Base-by-base conservation (phyloP, 78 protist species). In the Cavenderia fasciculata region DNA sequence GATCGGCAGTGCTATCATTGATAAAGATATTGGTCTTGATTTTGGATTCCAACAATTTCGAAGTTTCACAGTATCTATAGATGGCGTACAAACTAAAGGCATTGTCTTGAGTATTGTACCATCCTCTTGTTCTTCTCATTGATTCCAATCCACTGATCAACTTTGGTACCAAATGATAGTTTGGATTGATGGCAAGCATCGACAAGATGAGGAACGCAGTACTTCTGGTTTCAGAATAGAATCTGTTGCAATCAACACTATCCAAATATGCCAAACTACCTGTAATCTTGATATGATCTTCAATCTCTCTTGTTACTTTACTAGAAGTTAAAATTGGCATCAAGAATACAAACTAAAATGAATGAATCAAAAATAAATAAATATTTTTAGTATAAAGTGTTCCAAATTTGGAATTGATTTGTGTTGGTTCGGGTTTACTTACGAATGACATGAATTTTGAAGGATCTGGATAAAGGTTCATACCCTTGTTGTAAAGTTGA, bases 61-160 rank as follows among this genome's bases (percentile, higher is more conserved):
- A 18, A 1, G 44, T n/a, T n/a, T n/a, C n/a, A n/a, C 44, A 65
- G 47, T 36, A 63, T 31, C 1, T 12, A 21, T 31, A 62, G 23
- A 59, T 5, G 18, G 86, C 46, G 68, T 44, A 47, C 43, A 59
- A 21, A 10, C 36, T 62, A 36, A 62, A 46, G 7, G 74, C 74
- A 34, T 61, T 41, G 4, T 63, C 86, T 34, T 62, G 86, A 8
- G 86, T 76, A 0, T 46, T 76, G 59, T 12, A 69, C 2, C 7
- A 69, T 2, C 8, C 2, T 23, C 3, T 0, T 18, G 10, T 41
- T 21, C n/a, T 63, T 0, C 57, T 25, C 38, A 59, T 74, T 14
- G 33, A 2, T 5, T 34, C 72, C 8, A 63, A 0, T 18, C 71
- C 85, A 43, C 2, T 11, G 25, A 74, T 63, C 10, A 74, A 31